Conservation (phyloP, 768 basidiomycete genomes). For the Bullera alba region DNA sequence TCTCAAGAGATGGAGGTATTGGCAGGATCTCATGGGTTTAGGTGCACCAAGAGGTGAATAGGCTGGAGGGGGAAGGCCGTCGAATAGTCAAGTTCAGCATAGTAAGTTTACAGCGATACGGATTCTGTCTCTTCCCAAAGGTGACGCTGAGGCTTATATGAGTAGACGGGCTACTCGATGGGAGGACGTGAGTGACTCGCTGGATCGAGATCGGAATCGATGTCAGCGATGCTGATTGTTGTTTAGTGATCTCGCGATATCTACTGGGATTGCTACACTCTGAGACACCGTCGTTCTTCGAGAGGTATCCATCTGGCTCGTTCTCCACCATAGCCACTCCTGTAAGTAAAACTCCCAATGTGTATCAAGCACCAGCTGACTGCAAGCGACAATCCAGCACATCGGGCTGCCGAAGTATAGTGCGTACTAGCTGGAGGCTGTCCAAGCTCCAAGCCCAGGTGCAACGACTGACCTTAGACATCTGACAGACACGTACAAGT, state of each 20-base stretch:
- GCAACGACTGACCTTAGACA: not conserved
- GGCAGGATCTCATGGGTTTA: not conserved
- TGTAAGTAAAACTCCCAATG: conserved; percentile 9
- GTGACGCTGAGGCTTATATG: not conserved
- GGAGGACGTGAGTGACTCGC: conserved; percentile 12
- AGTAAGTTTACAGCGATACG: too few relatives aligned
- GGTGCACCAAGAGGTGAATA: conserved; percentile 17
- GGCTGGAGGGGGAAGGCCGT: conserved; percentile 17
- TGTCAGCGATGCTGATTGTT: not conserved
- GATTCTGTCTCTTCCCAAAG: too few relatives aligned
- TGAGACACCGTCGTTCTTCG: conserved; percentile 31
- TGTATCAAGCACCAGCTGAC: too few relatives aligned
- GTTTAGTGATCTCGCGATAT: conserved; percentile 30
- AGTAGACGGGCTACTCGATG: conserved; percentile 25
- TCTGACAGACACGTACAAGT: conserved; percentile 23
- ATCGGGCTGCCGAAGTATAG: conserved; percentile 36
- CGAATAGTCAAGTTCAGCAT: conserved; percentile 26
- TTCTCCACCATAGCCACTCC: conserved; percentile 36
- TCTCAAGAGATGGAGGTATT: not conserved
- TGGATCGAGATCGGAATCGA: conserved; percentile 1
- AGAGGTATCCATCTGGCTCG: conserved; percentile 14
- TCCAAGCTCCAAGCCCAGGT: too few relatives aligned
- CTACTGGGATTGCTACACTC: conserved; percentile 31
- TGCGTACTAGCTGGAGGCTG: too few relatives aligned
- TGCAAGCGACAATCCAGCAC: too few relatives aligned